These are phyloP conservation scores for Penicillium tannophilum DNA, from an alignment of 495 filamentous ascomycete species.

Conservation along the genomic window DNA sequence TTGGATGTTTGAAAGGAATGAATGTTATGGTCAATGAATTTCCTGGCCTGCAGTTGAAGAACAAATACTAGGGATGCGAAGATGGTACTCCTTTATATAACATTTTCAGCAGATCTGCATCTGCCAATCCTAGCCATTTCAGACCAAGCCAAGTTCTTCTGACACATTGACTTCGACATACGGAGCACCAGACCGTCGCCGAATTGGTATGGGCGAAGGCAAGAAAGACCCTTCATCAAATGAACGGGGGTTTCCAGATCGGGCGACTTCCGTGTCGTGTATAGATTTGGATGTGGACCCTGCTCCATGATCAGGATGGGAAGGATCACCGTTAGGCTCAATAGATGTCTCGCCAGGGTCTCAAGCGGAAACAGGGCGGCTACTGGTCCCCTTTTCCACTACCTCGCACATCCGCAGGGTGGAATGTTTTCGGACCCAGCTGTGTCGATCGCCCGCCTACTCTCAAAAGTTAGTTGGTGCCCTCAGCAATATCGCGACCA, in stretches of 20 bases:
- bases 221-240: slow-evolving; percentile 16
- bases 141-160: slow-evolving; percentile 9
- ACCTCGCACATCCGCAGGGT: neutral
- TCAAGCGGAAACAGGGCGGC: slow-evolving; percentile 10
- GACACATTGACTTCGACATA: slow-evolving; percentile 15
- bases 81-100: slow-evolving; percentile 28
- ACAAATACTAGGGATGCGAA: slow-evolving; percentile 7
- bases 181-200: slow-evolving; percentile 33
- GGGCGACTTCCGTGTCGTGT: slow-evolving; percentile 17
- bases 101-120: neutral
- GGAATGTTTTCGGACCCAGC: neutral
- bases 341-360: slow-evolving; percentile 9
- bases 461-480: neutral
- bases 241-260: slow-evolving; percentile 21
- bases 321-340: slow-evolving; percentile 19
- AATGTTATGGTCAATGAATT: slow-evolving; percentile 16
- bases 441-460: neutral
- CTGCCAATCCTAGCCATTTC: slow-evolving; percentile 4
- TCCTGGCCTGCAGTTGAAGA: slow-evolving; percentile 38
- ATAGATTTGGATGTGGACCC: slow-evolving; percentile 26
- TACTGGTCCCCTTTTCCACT: slow-evolving; percentile 20
- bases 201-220: slow-evolving; percentile 25
- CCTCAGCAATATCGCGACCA: neutral
- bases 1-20: slow-evolving; percentile 13
- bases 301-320: slow-evolving; percentile 20